These are phyloP conservation scores for Fraxinus americana DNA, from an alignment of 257 asterid genomes.

Conservation along the genomic window DNA sequence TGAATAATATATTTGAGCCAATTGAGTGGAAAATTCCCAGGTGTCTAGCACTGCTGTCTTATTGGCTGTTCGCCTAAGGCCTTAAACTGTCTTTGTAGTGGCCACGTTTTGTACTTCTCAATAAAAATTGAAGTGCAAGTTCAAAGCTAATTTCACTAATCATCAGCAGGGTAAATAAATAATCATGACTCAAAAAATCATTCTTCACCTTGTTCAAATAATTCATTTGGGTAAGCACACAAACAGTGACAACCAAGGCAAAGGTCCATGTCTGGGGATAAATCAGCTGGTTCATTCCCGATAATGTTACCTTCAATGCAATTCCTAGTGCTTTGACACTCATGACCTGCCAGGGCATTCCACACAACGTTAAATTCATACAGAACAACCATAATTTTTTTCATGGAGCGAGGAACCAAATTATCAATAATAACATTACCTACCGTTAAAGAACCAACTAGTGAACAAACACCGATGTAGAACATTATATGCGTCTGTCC, in stretches of 20 bases:
- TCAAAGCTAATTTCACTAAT: neutral
- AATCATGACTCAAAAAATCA: neutral
- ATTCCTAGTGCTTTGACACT: conserved; percentile 57
- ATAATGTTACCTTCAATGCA: conserved; percentile 49
- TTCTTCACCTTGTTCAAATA: conserved; percentile 47
- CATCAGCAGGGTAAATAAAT: neutral
- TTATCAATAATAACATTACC: conserved; percentile 33
- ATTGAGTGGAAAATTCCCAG: neutral
- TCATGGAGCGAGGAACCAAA: neutral
- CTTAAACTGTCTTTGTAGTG: neutral
- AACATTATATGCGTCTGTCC: conserved; percentile 83
- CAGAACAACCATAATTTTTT: neutral
- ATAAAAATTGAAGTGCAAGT: neutral
- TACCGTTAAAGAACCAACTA: conserved; percentile 91
- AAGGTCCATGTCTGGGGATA: conserved; percentile 58
- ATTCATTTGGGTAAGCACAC: conserved; percentile 51
- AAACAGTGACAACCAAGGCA: conserved; percentile 32
- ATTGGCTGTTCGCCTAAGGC: neutral
- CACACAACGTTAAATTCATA: neutral
- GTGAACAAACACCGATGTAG: conserved; percentile 74
- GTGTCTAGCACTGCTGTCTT: neutral
- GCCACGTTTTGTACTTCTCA: neutral
- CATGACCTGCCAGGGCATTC: conserved; percentile 43
- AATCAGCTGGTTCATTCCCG: conserved; percentile 46
- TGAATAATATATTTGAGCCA: neutral